Evolutionary conservation across 345 rosid species (phyloP), one percentile per base, ranked within the genome.

Genomic region (Salix viminalis): DNA sequence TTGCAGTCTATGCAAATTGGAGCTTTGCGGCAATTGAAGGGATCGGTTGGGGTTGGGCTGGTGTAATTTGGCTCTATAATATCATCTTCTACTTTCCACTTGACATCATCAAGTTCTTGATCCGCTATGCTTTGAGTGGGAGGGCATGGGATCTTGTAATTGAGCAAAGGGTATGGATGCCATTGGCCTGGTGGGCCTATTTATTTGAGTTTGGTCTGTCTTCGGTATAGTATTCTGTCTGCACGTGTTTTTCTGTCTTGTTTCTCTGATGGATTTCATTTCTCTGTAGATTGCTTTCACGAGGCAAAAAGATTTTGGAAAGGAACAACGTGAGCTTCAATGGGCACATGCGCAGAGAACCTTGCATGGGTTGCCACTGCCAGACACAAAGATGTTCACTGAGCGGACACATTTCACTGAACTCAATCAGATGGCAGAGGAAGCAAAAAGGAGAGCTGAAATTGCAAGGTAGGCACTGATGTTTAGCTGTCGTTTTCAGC

Each of bases 1-100:
- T 93, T 83, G 99, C 98, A 15, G 99, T 96, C 24, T 93, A 96
- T 70, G 99, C 99, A 16, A 92, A 76, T 72, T 96, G 97, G 98
- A 86, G 91, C 81, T 96, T 96, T 80, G 94, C 98, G 70, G 99
- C 97, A 1, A 93, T 96, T 34, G 95, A 93, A 86, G 99, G 99
- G 41, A 96, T 96, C 23, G 99, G 98, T 58, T 96, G 99, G 99
- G 97, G 98, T 74, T 96, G 99, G 99, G 99, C 99, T 11, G 99
- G 98, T 16, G 98, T 96, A 62, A 90, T 96, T 77, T 96, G 99
- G 99, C 95, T 96, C 56, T 96, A 92, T 72, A 96, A 96, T 82
- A 83, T 96, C 69, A 82, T 93, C 65, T 87, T 88, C 87, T 96
- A 96, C 77, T 67, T 96, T 81, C 99, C 98, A 13, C 96, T 96